phyloP scores from a whole-genome alignment of 2,329 filamentous ascomycete genomes.

The Emergomyces africanus region DNA sequence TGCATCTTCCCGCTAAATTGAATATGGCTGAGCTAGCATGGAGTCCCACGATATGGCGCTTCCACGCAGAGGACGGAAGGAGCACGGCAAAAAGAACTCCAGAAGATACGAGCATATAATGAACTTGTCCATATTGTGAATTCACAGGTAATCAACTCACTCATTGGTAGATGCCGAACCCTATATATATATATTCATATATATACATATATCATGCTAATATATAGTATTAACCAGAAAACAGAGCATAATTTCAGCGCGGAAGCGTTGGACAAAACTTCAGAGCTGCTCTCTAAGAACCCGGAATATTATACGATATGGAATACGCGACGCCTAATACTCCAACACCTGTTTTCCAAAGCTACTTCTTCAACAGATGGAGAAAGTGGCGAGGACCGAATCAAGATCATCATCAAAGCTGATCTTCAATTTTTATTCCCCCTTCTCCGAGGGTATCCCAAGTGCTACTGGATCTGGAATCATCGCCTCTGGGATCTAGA shows the following conservation, averaged over 20 bases:
- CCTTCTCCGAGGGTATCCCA: constrained; percentile 72
- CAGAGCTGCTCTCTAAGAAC: constrained; percentile 32
- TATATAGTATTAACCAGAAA: constrained; percentile 21
- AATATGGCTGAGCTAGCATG: constrained; percentile 51
- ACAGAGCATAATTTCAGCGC: constrained; percentile 26
- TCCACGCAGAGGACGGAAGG: constrained; percentile 52
- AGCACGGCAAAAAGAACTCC: constrained; percentile 56
- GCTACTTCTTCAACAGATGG: neutral
- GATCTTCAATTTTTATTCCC: constrained; percentile 77
- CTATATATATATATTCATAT: neutral
- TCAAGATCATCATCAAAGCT: constrained; percentile 47
- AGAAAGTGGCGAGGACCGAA: constrained; percentile 27
- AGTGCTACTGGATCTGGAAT: constrained; percentile 99
- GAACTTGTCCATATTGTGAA: constrained; percentile 56
- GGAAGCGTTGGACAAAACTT: constrained; percentile 32
- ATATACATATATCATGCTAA: neutral
- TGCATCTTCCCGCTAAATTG: neutral
- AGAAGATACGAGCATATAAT: constrained; percentile 65
- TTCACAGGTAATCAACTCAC: constrained; percentile 40
- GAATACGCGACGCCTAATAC: constrained; percentile 51
- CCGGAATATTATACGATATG: constrained; percentile 38
- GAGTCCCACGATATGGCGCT: constrained; percentile 57
- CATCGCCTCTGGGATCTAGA: constrained; percentile 77
- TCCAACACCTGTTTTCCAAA: constrained; percentile 46
- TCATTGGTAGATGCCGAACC: neutral